Base-by-base conservation (phyloP, 805 yeast genomes). In the Zygotorulaspora chibaensis region DNA sequence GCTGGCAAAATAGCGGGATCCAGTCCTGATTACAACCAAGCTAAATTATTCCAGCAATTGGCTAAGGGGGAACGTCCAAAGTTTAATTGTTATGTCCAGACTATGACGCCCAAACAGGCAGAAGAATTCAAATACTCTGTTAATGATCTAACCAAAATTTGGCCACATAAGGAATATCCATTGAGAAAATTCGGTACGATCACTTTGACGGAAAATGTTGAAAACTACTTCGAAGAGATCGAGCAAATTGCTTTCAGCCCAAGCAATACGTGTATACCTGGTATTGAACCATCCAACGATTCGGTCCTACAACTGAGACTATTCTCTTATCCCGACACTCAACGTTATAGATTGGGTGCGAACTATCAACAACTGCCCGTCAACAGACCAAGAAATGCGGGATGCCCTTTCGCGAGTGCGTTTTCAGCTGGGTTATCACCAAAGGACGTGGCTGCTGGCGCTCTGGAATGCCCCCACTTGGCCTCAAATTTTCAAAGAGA, bases 121-220 rank as follows among this genome's bases (percentile, higher is more conserved):
- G 79, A 83, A 66, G 69, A 79, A 52, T 79, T 78, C 43, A 83
- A 83, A 61, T 87, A 84, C 70, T 83, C 90, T 8, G 87, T 88
- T 42, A 87, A 84, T 63, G 96, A 87, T 68, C 75, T 87, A 66
- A 87, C 96, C 54, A 88, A 87, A 72, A 81, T 84, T 45, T 87
- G 96, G 96, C 87, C 95, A 25, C 91, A 87, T 65, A 72, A 71
- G 57, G 82, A 87, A 45, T 87, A 77, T 75, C 96, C 96, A 63
- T 68, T 87, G 71, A 78, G 95, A 67, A 81, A 79, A 67, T 83
- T 87, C 65, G 96, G 84, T 53, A 71, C 72, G 58, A 64, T 80
- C 48, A 72, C 72, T 9, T 68, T 80, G 52, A 73, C 80, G 66
- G 70, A 72, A 59, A 79, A 79, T 65, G 80, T 80, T 35, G 66